Evolutionary conservation across 139 green algal genomes (phyloP).

Genomic region (Eudorina sp.): DNA sequence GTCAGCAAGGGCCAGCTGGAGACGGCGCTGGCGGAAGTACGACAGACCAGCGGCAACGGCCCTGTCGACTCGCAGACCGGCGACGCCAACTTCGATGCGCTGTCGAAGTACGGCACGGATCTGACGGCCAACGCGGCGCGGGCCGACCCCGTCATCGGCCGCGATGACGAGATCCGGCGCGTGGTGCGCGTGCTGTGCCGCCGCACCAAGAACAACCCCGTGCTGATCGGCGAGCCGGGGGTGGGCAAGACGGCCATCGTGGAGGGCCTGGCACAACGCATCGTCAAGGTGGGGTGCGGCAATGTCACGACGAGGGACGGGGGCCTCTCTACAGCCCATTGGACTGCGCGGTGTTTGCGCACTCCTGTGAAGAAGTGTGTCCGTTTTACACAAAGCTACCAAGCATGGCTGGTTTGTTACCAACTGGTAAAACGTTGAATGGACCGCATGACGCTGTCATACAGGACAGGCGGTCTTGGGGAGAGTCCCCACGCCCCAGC

Average conservation of each 20-base stretch:
- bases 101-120: conserved; percentile 93
- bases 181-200: conserved; percentile 90
- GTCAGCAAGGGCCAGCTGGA: conserved; percentile 74
- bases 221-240: conserved; percentile 94
- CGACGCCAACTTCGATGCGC: conserved; percentile 90
- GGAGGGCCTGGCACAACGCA: conserved; percentile 94
- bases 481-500: too few species aligned
- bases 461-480: too few species aligned
- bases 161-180: conserved; percentile 88
- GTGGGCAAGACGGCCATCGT: conserved; percentile 85
- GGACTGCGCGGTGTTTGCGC: too few species aligned
- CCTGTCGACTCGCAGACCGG: conserved; percentile 68
- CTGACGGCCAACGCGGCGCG: conserved; percentile 89
- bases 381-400: too few species aligned
- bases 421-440: too few species aligned
- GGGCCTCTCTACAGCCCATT: too few species aligned
- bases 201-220: conserved; percentile 98
- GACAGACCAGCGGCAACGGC: conserved; percentile 49
- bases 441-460: too few species aligned
- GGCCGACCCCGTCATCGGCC: conserved; percentile 95
- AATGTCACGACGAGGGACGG: too few species aligned
- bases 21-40: conserved; percentile 77
- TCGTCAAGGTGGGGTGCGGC: conserved; percentile 86
- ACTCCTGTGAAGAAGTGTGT: too few species aligned
- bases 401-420: too few species aligned